Evolutionary conservation across 1,284 basidiomycete genomes (phyloP).

Genomic region (Afroboletus lepidellus): DNA sequence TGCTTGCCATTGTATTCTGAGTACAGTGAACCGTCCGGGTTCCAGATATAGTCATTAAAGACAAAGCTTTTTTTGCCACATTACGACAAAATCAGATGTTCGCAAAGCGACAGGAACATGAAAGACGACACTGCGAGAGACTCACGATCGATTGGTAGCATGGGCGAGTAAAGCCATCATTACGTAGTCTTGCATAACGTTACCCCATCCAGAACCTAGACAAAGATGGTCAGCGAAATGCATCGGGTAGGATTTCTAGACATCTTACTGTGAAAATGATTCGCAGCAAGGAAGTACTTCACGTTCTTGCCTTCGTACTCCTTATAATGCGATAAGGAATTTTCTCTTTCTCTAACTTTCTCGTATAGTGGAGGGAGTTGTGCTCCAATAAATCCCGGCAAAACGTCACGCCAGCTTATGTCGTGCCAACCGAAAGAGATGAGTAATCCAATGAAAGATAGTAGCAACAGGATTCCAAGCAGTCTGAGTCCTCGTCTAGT

Average conservation of each 20-base stretch:
- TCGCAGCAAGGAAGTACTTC: slow-evolving; percentile 31
- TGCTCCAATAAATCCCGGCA: not conserved
- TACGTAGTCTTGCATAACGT: slow-evolving; percentile 42
- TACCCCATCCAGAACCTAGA: slow-evolving; percentile 41
- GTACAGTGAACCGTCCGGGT: slow-evolving; percentile 27
- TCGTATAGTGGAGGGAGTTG: slow-evolving; percentile 27
- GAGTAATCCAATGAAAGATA: slow-evolving; percentile 6
- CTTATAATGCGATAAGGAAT: slow-evolving; percentile 22
- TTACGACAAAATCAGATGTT: slow-evolving; percentile 3
- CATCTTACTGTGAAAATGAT: slow-evolving; percentile 29
- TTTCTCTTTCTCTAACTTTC: slow-evolving; percentile 17
- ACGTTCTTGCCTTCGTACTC: slow-evolving; percentile 22
- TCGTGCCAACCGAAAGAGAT: slow-evolving; percentile 11
- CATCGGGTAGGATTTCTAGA: not conserved
- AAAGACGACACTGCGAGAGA: not conserved
- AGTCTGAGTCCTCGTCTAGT: slow-evolving; percentile 26
- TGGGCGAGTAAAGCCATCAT: slow-evolving; percentile 37
- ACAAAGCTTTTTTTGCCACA: slow-evolving; percentile 35
- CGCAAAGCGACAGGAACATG: not conserved
- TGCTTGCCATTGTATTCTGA: slow-evolving; percentile 33
- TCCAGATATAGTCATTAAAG: slow-evolving; percentile 42
- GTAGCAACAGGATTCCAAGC: slow-evolving; percentile 11
- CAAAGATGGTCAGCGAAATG: not conserved
- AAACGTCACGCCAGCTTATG: slow-evolving; percentile 6
- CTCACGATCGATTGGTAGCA: slow-evolving; percentile 35